Evolutionary conservation across 306 rosid species (phyloP).

Genomic region (Prunus armeniaca): DNA sequence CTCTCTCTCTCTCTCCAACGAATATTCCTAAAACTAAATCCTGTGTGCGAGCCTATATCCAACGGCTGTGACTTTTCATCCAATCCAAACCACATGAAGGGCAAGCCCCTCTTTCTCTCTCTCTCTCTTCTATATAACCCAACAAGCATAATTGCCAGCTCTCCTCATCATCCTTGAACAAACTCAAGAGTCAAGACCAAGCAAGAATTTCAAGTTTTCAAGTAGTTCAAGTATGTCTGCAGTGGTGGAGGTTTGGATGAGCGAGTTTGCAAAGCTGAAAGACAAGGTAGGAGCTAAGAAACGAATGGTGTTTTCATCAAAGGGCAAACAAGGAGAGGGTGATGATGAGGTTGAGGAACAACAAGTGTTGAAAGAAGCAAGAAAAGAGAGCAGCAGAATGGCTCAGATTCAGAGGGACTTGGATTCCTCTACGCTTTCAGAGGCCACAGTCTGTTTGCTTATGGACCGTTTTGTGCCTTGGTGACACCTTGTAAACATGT

Average conservation of each 20-base stretch:
- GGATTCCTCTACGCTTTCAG: slow-evolving; percentile 50
- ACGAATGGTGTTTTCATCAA: slow-evolving; percentile 18
- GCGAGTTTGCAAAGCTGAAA: slow-evolving; percentile 57
- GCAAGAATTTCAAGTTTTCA: not conserved
- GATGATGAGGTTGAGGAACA: slow-evolving; percentile 3
- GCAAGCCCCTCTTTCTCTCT: not conserved
- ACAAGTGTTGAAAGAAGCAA: not conserved
- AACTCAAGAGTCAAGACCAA: not conserved
- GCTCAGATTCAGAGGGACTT: slow-evolving; percentile 10
- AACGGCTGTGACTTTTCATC: not conserved
- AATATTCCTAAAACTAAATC: not conserved
- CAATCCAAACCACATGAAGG: not conserved
- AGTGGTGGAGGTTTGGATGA: slow-evolving; percentile 59
- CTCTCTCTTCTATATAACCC: slow-evolving; percentile 30
- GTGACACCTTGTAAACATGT: slow-evolving; percentile 25
- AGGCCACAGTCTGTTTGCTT: slow-evolving; percentile 63
- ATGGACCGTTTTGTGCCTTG: slow-evolving; percentile 87
- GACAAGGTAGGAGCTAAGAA: slow-evolving; percentile 43
- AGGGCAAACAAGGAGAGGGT: slow-evolving; percentile 34
- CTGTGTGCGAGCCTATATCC: not conserved
- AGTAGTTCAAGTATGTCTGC: slow-evolving; percentile 54
- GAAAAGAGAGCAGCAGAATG: slow-evolving; percentile 1
- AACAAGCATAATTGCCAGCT: not conserved
- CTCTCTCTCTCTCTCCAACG: not conserved
- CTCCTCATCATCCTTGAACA: not conserved